Conservation (phyloP, 2,329 filamentous ascomycete species). For the Monosporascus cannonballus region DNA sequence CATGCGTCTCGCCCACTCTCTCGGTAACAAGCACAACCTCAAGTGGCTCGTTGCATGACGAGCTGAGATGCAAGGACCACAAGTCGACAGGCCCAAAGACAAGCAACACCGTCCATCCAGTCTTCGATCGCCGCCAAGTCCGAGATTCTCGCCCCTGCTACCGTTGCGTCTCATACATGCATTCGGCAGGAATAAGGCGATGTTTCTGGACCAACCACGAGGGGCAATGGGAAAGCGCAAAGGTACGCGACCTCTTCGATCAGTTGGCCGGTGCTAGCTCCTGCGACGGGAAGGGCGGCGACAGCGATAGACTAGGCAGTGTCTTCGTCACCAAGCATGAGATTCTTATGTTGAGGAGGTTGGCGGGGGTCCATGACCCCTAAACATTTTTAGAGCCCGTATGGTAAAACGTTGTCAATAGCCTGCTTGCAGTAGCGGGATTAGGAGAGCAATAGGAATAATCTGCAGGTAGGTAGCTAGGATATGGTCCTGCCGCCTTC, state of each 20-base stretch:
- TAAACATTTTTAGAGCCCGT: no score
- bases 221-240: conserved; percentile 44
- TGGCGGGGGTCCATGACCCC: not conserved
- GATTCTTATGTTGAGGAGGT: conserved; percentile 36
- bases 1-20: not conserved
- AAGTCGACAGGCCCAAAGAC: not conserved
- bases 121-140: conserved; percentile 9
- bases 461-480: no score
- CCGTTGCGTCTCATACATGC: conserved; percentile 45
- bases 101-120: not conserved
- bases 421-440: no score
- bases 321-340: conserved; percentile 49
- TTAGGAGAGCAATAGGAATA: no score
- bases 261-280: conserved; percentile 30
- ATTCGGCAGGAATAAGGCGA: conserved; percentile 43
- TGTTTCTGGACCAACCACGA: conserved; percentile 45
- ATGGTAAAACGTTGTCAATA: no score
- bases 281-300: conserved; percentile 12
- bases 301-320: conserved; percentile 18
- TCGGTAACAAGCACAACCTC: conserved; percentile 1
- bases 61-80: conserved; percentile 26
- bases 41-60: conserved; percentile 40
- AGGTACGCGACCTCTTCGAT: conserved; percentile 42
- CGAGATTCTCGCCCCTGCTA: conserved; percentile 44
- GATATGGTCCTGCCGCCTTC: no score